Conservation (phyloP, 805 yeast genomes). For the Cyberlindnera americana region DNA sequence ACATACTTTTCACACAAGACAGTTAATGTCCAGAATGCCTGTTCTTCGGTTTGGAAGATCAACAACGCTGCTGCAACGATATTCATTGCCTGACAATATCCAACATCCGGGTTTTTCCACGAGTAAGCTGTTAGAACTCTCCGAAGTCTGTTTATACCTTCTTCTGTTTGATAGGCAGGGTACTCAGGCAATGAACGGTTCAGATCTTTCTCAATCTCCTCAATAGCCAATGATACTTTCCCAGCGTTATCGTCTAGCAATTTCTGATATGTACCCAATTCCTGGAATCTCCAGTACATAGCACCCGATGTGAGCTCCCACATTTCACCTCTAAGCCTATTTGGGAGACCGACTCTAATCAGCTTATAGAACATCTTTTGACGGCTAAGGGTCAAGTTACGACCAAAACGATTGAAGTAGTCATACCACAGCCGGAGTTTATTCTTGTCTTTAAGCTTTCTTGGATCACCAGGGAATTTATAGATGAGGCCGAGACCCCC, state of each 20-base stretch:
- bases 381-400: constrained; percentile 71
- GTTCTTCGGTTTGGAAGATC: constrained; percentile 91
- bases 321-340: constrained; percentile 87
- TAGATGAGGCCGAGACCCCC: constrained; percentile 86
- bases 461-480: constrained; percentile 88
- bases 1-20: constrained; percentile 78
- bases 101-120: constrained; percentile 96
- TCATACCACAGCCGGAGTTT: constrained; percentile 95
- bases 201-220: constrained; percentile 94
- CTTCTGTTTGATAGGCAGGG: constrained; percentile 83
- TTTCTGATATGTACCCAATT: constrained; percentile 54
- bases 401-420: constrained; percentile 76
- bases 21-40: constrained; percentile 90
- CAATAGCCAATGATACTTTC: constrained; percentile 77
- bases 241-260: constrained; percentile 60
- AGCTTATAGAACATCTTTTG: constrained; percentile 78
- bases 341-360: constrained; percentile 91
- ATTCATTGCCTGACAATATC: constrained; percentile 99
- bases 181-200: constrained; percentile 95
- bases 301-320: constrained; percentile 95
- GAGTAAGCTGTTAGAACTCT: constrained; percentile 91
- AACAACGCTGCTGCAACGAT: constrained; percentile 78
- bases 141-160: constrained; percentile 81
- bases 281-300: constrained; percentile 63
- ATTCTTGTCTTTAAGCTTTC: constrained; percentile 70